A percentile compares a stretch with the other conserved stretches of the same genome.
These are phyloP conservation scores for Gonium pectorale DNA, from an alignment of 139 green algal genomes.

Conservation along the genomic window DNA sequence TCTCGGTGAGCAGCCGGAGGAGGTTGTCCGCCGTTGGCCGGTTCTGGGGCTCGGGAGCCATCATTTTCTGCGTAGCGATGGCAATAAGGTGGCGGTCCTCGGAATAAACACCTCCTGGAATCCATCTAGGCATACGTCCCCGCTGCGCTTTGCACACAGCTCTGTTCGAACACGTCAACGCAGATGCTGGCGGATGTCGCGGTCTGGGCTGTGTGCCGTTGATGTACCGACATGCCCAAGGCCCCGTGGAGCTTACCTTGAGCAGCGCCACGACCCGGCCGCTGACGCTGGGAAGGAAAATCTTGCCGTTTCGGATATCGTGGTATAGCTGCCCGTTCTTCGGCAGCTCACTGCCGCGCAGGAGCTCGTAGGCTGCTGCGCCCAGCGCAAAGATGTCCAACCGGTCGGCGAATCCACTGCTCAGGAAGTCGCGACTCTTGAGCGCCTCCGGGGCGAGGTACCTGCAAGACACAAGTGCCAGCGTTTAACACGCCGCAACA, in stretches of 20 bases:
- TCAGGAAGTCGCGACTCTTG: conserved; percentile 60
- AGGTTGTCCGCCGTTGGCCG: conserved; percentile 66
- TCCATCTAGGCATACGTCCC: background rate
- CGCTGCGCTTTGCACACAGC: background rate
- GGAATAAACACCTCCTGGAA: background rate
- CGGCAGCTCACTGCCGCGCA: conserved; percentile 67
- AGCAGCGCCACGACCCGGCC: conserved; percentile 66
- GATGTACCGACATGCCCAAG: no score
- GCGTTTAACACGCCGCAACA: background rate
- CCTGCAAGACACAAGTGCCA: conserved; percentile 49
- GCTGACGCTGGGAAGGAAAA: conserved; percentile 72
- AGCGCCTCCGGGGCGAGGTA: conserved; percentile 92
- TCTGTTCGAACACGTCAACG: no score
- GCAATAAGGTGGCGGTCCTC: background rate
- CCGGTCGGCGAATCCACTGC: conserved; percentile 71
- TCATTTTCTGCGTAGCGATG: conserved; percentile 57
- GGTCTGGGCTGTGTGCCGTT: no score
- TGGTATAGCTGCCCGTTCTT: conserved; percentile 62
- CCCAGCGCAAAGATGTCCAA: conserved; percentile 95
- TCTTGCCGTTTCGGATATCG: conserved; percentile 68
- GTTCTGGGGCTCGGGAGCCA: conserved; percentile 68
- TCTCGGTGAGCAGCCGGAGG: conserved; percentile 19
- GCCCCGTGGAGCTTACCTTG: conserved; percentile 47
- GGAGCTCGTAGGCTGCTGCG: conserved; percentile 86
- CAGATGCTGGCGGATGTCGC: background rate